Conservation (phyloP, 129 eudicot species). For the Pseudognaphalium luteoalbum region DNA sequence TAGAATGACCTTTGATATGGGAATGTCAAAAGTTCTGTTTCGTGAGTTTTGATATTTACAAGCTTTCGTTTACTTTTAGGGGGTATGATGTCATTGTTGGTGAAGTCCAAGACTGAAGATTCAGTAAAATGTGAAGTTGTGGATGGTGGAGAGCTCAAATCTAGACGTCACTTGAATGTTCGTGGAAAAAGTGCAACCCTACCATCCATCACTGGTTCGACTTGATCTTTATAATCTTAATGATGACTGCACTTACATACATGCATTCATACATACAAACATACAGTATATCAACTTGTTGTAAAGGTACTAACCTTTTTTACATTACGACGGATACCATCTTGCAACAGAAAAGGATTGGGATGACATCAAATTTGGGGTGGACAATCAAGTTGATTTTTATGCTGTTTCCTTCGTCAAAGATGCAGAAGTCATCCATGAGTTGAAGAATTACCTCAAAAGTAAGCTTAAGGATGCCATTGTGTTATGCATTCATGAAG, state of each 20-base stretch:
- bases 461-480: constrained; percentile 42
- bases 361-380: constrained; percentile 99
- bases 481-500: neutral
- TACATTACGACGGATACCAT: neutral
- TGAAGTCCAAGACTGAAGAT: constrained; percentile 82
- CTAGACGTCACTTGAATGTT: constrained; percentile 90
- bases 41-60: neutral
- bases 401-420: constrained; percentile 97
- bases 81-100: constrained; percentile 93
- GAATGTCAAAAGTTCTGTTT: constrained; percentile 13
- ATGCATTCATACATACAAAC: too few relatives aligned
- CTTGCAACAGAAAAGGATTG: constrained; percentile 84
- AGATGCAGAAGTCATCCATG: constrained; percentile 93
- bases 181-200: constrained; percentile 97
- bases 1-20: neutral
- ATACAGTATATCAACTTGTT: neutral
- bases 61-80: constrained; percentile 43
- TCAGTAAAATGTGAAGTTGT: constrained; percentile 95
- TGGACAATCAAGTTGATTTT: constrained; percentile 89
- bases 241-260: neutral
- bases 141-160: constrained; percentile 98
- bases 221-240: constrained; percentile 5
- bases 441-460: constrained; percentile 78
- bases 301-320: neutral
- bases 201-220: constrained; percentile 90